Evolutionary conservation across 164 flowering plant species (phyloP).

Genomic region (Warburgia ugandensis): DNA sequence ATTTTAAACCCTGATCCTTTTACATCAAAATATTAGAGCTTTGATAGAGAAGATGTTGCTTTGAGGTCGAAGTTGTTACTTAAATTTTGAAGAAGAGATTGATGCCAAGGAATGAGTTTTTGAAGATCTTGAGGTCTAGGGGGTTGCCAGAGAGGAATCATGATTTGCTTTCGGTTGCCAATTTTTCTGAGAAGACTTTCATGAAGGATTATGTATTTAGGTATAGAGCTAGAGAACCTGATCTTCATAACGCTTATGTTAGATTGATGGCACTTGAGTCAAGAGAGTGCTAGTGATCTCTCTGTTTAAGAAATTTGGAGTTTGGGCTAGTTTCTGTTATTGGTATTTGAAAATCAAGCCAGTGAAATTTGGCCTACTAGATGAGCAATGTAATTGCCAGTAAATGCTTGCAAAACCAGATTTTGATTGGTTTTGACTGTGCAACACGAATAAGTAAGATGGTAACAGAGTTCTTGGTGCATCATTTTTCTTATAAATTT

Average conservation of each 20-base stretch:
- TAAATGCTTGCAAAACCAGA: too few relatives aligned
- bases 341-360: too few relatives aligned
- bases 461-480: too few relatives aligned
- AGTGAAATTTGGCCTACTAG: too few relatives aligned
- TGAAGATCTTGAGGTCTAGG: constrained; percentile 8
- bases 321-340: too few relatives aligned
- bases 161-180: not conserved
- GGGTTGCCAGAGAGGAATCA: not conserved
- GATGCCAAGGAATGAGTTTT: constrained; percentile 6
- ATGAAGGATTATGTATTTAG: constrained; percentile 1
- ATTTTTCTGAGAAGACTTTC: constrained; percentile 1
- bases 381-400: too few relatives aligned
- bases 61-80: not conserved
- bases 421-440: too few relatives aligned
- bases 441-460: too few relatives aligned
- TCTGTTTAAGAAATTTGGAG: too few relatives aligned
- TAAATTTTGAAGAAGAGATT: constrained; percentile 9
- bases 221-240: constrained; percentile 6
- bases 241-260: constrained; percentile 1
- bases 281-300: too few relatives aligned
- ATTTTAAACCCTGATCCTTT: too few relatives aligned
- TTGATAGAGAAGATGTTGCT: not conserved
- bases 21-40: constrained; percentile 6
- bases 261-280: not conserved
- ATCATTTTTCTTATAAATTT: too few relatives aligned